These are phyloP conservation scores for Penicillium chermesinum DNA, from an alignment of 495 filamentous ascomycete genomes.

Conservation along the genomic window DNA sequence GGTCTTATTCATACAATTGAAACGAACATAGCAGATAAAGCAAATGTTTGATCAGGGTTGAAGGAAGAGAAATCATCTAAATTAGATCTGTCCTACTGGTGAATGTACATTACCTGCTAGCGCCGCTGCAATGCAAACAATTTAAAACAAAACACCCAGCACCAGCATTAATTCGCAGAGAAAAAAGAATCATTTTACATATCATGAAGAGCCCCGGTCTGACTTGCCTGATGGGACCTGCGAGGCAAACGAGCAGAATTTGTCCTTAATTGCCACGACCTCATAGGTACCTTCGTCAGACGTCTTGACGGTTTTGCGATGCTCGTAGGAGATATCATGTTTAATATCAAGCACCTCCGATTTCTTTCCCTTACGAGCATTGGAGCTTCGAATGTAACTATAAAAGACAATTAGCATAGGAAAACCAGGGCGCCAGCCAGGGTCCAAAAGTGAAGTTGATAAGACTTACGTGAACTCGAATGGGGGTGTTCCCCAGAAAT, in stretches of 20 bases:
- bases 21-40: too few relatives aligned
- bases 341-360: conserved; percentile 80
- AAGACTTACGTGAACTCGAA: conserved; percentile 85
- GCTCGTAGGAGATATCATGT: conserved; percentile 75
- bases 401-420: conserved; percentile 4
- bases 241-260: conserved; percentile 78
- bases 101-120: conserved; percentile 28
- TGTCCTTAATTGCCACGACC: conserved; percentile 90
- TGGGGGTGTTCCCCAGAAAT: conserved; percentile 90
- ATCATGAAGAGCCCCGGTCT: conserved; percentile 26
- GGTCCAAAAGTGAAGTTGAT: too few relatives aligned
- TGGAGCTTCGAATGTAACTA: conserved; percentile 82
- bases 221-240: conserved; percentile 48
- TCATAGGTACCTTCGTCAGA: conserved; percentile 95
- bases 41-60: too few relatives aligned
- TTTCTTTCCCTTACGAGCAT: conserved; percentile 68
- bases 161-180: conserved; percentile 16
- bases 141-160: conserved; percentile 17
- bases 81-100: conserved; percentile 17
- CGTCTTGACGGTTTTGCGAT: conserved; percentile 72
- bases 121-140: conserved; percentile 38
- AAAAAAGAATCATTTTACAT: conserved; percentile 15
- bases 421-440: too few relatives aligned
- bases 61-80: not conserved
- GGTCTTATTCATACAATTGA: conserved; percentile 42